A percentile compares a stretch with the other conserved stretches of the same genome.
Conservation (phyloP, 345 rosid species). For the Laguncularia racemosa region DNA sequence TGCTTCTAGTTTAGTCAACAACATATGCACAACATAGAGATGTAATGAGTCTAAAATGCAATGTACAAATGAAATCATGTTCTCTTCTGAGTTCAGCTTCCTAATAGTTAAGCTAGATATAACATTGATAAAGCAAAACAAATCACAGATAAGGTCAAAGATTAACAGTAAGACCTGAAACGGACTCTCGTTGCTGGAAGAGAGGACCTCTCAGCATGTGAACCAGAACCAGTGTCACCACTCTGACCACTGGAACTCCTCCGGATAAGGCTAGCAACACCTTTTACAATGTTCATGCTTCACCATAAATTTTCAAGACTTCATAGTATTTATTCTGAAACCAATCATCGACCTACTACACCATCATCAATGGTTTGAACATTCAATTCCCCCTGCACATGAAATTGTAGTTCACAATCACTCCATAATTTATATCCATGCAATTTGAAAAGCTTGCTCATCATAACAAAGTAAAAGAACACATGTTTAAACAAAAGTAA, state of each 20-base stretch:
- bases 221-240: slow-evolving; percentile 36
- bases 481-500: no score
- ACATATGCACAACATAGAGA: no score
- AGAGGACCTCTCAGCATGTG: slow-evolving; percentile 33
- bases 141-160: not conserved
- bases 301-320: slow-evolving; percentile 7
- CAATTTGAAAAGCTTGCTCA: no score
- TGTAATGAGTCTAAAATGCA: no score
- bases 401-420: not conserved
- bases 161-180: slow-evolving; percentile 36
- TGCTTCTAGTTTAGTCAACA: no score
- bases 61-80: no score
- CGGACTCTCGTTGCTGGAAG: slow-evolving; percentile 46
- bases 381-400: not conserved
- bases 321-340: not conserved
- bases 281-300: slow-evolving; percentile 69
- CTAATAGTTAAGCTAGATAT: not conserved
- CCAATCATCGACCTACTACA: not conserved
- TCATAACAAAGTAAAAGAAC: no score
- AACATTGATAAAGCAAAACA: not conserved
- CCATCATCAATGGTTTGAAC: no score
- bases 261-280: slow-evolving; percentile 73
- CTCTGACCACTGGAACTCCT: slow-evolving; percentile 40
- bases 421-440: no score
- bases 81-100: not conserved